Evolutionary conservation across 257 asterid genomes (phyloP).

Genomic region (Solanum pennellii): DNA sequence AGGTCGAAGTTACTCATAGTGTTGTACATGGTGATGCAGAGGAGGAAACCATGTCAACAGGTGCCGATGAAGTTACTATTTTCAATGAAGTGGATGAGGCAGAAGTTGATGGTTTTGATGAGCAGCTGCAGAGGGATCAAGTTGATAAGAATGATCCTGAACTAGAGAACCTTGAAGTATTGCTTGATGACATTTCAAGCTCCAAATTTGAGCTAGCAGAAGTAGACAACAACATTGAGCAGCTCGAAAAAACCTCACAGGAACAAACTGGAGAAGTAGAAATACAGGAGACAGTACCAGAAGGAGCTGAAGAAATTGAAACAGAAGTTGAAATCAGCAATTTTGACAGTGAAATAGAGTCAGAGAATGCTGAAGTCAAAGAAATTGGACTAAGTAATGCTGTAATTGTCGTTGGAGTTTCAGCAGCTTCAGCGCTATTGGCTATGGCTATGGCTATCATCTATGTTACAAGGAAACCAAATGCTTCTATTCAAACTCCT

Average conservation of each 20-base stretch:
- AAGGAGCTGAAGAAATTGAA: not conserved
- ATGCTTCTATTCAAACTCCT: slow-evolving; percentile 4
- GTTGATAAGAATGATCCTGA: not conserved
- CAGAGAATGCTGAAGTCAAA: not conserved
- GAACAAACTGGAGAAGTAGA: not conserved
- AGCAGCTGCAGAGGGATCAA: slow-evolving; percentile 1
- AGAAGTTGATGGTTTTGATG: not conserved
- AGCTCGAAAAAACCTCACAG: not conserved
- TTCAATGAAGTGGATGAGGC: slow-evolving; percentile 1
- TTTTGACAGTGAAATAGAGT: not conserved
- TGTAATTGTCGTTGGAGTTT: slow-evolving; percentile 11
- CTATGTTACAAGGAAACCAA: slow-evolving; percentile 7
- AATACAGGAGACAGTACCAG: not conserved
- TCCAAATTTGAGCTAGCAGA: slow-evolving; percentile 2
- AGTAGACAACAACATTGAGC: not conserved
- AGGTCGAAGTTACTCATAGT: not conserved
- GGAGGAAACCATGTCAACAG: slow-evolving; percentile 2
- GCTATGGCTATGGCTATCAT: slow-evolving; percentile 19
- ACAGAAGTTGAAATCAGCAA: not conserved
- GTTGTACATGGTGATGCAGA: not conserved
- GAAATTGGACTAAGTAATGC: slow-evolving; percentile 2
- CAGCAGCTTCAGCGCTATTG: not conserved
- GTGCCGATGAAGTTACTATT: slow-evolving; percentile 8
- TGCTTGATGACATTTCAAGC: not conserved
- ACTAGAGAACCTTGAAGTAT: not conserved